phyloP scores from a whole-genome alignment of 495 filamentous ascomycete species.

The Podospora pseudoanserina region DNA sequence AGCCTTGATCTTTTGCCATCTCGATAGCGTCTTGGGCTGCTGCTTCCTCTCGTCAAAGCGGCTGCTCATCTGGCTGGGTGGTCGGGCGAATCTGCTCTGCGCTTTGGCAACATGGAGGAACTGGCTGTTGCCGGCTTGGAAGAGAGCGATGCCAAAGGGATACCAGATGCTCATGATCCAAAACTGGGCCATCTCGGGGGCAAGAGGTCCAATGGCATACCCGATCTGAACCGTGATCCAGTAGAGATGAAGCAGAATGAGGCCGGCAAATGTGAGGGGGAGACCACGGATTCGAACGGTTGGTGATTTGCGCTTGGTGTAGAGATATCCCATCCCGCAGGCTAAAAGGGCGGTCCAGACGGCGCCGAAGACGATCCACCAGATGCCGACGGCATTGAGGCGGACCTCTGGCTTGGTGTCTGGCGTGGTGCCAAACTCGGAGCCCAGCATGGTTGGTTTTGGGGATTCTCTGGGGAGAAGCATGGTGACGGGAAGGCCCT shows the following conservation, averaged over 20 bases:
- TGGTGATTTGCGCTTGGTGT: conserved; percentile 51
- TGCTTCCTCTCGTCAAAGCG: conserved; percentile 27
- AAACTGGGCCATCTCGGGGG: conserved; percentile 52
- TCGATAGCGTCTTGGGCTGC: not conserved
- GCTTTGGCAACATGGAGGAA: conserved; percentile 60
- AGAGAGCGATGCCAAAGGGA: conserved; percentile 66
- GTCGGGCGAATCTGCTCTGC: conserved; percentile 43
- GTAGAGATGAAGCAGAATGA: conserved; percentile 64
- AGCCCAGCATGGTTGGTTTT: conserved; percentile 22
- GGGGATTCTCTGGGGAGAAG: conserved; percentile 21
- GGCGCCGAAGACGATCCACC: conserved; percentile 37
- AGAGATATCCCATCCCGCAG: conserved; percentile 52
- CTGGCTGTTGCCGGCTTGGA: conserved; percentile 65
- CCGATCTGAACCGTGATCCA: conserved; percentile 56
- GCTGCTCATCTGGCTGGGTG: conserved; percentile 23
- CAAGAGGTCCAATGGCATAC: conserved; percentile 55
- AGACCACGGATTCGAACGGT: conserved; percentile 63
- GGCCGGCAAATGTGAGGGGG: conserved; percentile 53
- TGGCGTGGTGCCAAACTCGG: conserved; percentile 33
- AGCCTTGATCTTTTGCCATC: conserved; percentile 7
- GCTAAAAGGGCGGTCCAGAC: conserved; percentile 56
- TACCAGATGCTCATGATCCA: conserved; percentile 74
- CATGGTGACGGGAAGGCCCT: conserved; percentile 18
- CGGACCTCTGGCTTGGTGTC: conserved; percentile 27
- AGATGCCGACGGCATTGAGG: conserved; percentile 30